Conservation (phyloP, 2,329 filamentous ascomycete species). For the Xenoacremonium recifei region DNA sequence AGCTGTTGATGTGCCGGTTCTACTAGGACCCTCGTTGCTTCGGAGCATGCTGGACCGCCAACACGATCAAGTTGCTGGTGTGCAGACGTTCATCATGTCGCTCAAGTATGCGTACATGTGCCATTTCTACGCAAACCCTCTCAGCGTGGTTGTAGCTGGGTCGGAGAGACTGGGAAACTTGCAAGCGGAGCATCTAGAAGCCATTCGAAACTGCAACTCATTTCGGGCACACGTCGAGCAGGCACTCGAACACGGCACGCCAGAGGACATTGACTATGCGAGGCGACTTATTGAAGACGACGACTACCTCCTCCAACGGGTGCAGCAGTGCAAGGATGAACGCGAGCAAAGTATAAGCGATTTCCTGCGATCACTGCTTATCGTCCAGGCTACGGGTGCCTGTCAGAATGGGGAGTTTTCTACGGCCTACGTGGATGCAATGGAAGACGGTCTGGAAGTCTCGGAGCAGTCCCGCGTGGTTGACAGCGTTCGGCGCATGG, state of each 20-base stretch:
- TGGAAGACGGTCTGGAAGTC: slow-evolving; percentile 53
- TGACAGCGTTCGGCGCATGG: slow-evolving; percentile 58
- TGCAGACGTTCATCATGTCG: slow-evolving; percentile 69
- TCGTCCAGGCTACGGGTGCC: slow-evolving; percentile 40
- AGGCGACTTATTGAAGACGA: slow-evolving; percentile 59
- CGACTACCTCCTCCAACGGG: slow-evolving; percentile 46
- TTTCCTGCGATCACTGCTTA: slow-evolving; percentile 49
- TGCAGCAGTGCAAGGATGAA: slow-evolving; percentile 30
- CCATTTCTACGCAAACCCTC: slow-evolving; percentile 76
- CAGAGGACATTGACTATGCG: slow-evolving; percentile 42
- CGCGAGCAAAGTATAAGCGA: slow-evolving; percentile 37
- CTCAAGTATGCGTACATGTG: slow-evolving; percentile 85
- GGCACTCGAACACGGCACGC: slow-evolving; percentile 41
- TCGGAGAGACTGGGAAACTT: no score
- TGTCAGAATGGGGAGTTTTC: slow-evolving; percentile 45
- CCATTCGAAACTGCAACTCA: slow-evolving; percentile 66
- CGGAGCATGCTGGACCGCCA: slow-evolving; percentile 68
- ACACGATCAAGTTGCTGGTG: slow-evolving; percentile 72
- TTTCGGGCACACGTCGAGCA: slow-evolving; percentile 58
- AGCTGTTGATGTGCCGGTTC: slow-evolving; percentile 53
- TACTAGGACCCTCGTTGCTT: slow-evolving; percentile 63
- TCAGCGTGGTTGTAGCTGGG: slow-evolving; percentile 65
- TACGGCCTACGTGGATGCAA: slow-evolving; percentile 59
- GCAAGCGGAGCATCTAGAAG: slow-evolving; percentile 62
- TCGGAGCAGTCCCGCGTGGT: slow-evolving; percentile 55